Evolutionary conservation across 495 filamentous ascomycete species (phyloP), one percentile per base, ranked within the genome.

Genomic region (Chaetomidium leptoderma): DNA sequence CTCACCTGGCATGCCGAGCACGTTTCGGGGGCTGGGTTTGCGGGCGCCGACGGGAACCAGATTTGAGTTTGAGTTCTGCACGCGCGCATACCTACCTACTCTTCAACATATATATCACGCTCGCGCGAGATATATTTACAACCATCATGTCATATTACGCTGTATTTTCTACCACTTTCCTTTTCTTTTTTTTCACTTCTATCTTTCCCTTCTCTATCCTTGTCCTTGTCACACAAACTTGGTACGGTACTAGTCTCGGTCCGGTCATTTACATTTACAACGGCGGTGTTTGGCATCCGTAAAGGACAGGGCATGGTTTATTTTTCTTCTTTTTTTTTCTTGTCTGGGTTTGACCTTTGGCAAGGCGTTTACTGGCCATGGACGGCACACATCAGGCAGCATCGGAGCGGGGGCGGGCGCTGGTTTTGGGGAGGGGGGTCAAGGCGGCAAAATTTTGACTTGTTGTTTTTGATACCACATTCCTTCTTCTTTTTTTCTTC

Each of bases 1-100:
- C 61, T 81, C 17, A 71, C 66, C 33, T 82, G 77, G 78, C 74
- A 79, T 59, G 66, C 71, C 1, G 71, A 77, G 53, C 64, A 78
- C 51, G 70, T 72, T 17, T 39, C 39, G 11, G 39, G 52, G 17
- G 52, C 39, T 43, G 39, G 39, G 32, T 33, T 36, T 9, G 30
- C 5, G 32, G 19, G 17, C 19, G 13, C 13, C 10, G 19, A 17
- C 19, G 19, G 45, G 11, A 37, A 44, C 13, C 40, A 24, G 40
- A 44, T 44, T 21, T 45, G 23, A 45, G 26, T 17, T 45, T 27
- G 43, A 16, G 13, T n/a, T n/a, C n/a, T n/a, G n/a, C n/a, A n/a
- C n/a, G n/a, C n/a, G n/a, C n/a, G n/a, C n/a, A n/a, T n/a, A n/a
- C n/a, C n/a, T n/a, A n/a, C n/a, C n/a, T n/a, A n/a, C n/a, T n/a